Evolutionary conservation across 2,329 filamentous ascomycete genomes (phyloP), one percentile per base, ranked within the genome.

Genomic region (Penicillium sp.): DNA sequence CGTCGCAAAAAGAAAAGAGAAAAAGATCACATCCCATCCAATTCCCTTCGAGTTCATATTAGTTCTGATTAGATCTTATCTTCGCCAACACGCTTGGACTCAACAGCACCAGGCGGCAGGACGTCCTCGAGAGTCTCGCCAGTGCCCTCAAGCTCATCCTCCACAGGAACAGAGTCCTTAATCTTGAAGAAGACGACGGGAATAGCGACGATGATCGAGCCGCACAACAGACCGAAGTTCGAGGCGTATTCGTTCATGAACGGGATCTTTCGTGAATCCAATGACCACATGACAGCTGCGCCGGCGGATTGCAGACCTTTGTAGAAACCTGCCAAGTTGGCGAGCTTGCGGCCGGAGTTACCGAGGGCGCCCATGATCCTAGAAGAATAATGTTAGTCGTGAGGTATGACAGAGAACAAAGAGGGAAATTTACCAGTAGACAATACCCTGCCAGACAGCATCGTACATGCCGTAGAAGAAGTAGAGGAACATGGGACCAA

Each of bases 381-480:
- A 18, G 20, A 11, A 4, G 16, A 34, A n/a, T 2, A 11, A 18
- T n/a, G 42, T 60, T 32, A 55, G 49, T 24, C 13, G 10, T 1
- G 6, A 11, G 0, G 22, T 16, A n/a, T 32, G 5, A 8, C 16
- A 47, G 18, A 32, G 10, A 42, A n/a, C n/a, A 29, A 18, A 26
- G 26, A 54, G 48, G 68, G 2, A 8, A 5, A 18, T 78, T 61
- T 74, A 82, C 92, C 92, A 97, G 81, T 97, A 96, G 44, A 92
- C 87, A 66, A 80, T 85, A 0, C 90, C 92, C 78, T 97, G 93
- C 89, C 90, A 97, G 53, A 86, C 82, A 37, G 92, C 89, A 72
- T 96, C 92, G 66, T 86, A 93, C 74, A 93, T 86, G 40, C 90
- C 90, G 72, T 93, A 95, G 76, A 92, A 92, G 64, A 96, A 89